Evolutionary conservation across 768 basidiomycete species (phyloP), one percentile per base, ranked within the genome.

Genomic region (Coprinopsis sp.): DNA sequence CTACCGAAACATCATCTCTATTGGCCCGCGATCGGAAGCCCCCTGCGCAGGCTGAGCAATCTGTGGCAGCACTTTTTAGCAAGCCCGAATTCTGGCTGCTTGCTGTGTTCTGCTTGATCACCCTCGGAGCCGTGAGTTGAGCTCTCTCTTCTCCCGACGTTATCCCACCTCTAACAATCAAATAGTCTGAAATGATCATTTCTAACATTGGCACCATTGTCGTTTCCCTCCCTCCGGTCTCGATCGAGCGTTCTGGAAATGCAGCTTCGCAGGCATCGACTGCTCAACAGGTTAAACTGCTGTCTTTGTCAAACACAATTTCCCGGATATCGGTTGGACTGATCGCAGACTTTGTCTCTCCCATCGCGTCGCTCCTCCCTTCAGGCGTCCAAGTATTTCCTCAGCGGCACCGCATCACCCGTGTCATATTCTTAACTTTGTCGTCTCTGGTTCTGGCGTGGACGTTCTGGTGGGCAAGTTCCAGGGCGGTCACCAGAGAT

Each of bases 201-300:
- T 83, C 87, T 16, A 91, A 89, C 56, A 81, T 91, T 37, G 88
- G 87, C 29, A 80, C 84, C 1, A 84, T 91, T 41, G 74, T 84
- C 12, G 64, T 83, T 3, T 81, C 88, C 12, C 73, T 89, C 28
- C 77, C 80, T 7, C 57, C 64, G 13, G 42, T 52, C 10, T 54
- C 61, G 16, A 54, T 51, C 13, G 42, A 50, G 31, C 50, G 46
- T 27, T 28, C 42, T 4, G 47, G 24, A 5, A 37, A 36, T n/a
- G 29, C 62, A 16, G 58, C 64, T 13, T 53, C 65, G 14, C 63
- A 69, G 33, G 53, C 59, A n/a, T 62, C 65, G 25, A 74, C 81
- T 3, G 68, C 82, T 5, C 70, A 68, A 13, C 87, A 91, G 71
- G 84, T 91, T 12, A 79, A 79, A 45, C 63, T 82, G 6, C 66